phyloP scores from a whole-genome alignment of 768 basidiomycete species.

The Cyathus striatus region DNA sequence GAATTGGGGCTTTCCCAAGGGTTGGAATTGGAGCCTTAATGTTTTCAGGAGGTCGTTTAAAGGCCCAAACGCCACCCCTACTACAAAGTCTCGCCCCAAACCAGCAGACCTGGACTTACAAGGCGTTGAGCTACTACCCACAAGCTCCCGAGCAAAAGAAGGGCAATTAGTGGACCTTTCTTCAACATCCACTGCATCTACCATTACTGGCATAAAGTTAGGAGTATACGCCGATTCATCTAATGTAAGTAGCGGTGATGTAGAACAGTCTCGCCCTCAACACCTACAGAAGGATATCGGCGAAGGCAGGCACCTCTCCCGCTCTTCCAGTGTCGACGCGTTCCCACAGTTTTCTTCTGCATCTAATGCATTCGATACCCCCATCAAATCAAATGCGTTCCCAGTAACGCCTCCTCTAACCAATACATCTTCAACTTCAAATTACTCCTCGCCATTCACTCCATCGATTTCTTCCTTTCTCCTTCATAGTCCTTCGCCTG shows the following conservation, averaged over 20 bases:
- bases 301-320: neutral
- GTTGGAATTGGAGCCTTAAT: conserved; percentile 1
- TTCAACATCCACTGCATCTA: neutral
- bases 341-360: neutral
- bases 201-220: neutral
- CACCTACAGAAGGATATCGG: neutral
- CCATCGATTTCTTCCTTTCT: neutral
- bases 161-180: neutral
- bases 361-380: neutral
- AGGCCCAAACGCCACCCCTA: neutral
- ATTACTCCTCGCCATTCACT: neutral
- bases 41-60: neutral
- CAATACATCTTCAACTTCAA: too few species aligned
- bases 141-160: neutral
- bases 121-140: neutral
- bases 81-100: too few species aligned
- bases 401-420: neutral
- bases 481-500: neutral
- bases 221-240: neutral
- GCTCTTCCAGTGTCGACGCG: neutral
- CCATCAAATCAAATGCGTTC: too few species aligned
- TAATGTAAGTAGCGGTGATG: neutral
- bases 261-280: neutral
- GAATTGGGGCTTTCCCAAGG: too few species aligned
- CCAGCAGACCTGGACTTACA: neutral